Base-by-base conservation (phyloP, 208 protist species). In the Herpetomonas samuelpessoai region DNA sequence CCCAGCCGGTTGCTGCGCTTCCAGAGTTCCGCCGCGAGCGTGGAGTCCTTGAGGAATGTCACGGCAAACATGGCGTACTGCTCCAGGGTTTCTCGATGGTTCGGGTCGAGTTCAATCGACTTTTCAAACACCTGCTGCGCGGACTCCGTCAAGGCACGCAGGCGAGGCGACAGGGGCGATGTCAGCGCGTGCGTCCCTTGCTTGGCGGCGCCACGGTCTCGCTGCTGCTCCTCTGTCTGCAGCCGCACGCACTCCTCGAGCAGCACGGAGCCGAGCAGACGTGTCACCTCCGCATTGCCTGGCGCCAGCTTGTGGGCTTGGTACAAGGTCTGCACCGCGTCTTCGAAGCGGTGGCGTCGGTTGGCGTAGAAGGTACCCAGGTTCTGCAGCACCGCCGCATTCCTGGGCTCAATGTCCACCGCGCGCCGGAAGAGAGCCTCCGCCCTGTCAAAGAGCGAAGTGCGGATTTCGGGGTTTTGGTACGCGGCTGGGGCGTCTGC, bases 21-120 rank as follows among this genome's bases (percentile, higher is more conserved):
- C 52, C 74, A 82, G 21, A 92, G 46, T 4, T 73, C 28, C 0
- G 71, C 65, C 19, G 77, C 81, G 1, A 88, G 63, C 16, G 47
- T 49, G 14, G 69, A 61, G 39, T 92, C 73, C 22, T 81, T 71
- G 55, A 92, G 67, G 22, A 80, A 76, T 27, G 76, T 65, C 16
- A 86, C 65, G 18, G 82, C 81, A 60, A 92, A 92, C 50, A 76
- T 69, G 27, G 76, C 83, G 55, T 92, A 92, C 44, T 65, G 65
- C 57, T 81, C 71, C 22, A 92, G 56, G 18, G 73, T 79, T 1
- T 58, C 26, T 19, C 54, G 38, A 54, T 89, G 71, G 12, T 45
- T 31, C 9, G 74, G 65, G 29, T 87, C 79, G 39, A 82, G 61
- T 18, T 63, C 18, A 16, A 80, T 16, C 14, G 75, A 54, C 12